phyloP scores from a whole-genome alignment of 257 asterid genomes.

The Primulina tabacum region DNA sequence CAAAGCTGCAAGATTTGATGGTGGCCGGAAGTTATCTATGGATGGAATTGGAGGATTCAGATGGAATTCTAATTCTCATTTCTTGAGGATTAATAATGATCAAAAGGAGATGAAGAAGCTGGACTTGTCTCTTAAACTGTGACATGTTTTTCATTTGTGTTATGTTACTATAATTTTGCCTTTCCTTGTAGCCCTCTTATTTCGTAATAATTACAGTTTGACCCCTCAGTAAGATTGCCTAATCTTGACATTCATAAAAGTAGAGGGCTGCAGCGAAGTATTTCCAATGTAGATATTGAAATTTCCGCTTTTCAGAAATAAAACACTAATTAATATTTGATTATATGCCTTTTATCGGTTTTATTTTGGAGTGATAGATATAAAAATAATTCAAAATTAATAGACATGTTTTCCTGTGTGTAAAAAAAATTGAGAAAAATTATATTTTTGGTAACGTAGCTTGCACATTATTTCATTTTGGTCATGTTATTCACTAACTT shows the following conservation, averaged over 20 bases:
- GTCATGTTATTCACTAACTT: no score
- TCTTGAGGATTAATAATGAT: conserved; percentile 22
- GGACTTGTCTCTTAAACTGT: conserved; percentile 81
- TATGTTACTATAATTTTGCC: background rate
- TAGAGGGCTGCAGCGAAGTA: no score
- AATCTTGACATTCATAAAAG: background rate
- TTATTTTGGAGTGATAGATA: background rate
- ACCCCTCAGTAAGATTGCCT: background rate
- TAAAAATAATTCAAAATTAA: no score
- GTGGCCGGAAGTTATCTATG: conserved; percentile 35
- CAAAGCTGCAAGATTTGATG: conserved; percentile 52
- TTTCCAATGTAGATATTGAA: conserved; percentile 7
- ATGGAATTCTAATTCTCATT: conserved; percentile 33
- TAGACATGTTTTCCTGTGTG: no score
- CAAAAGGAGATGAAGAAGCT: conserved; percentile 55
- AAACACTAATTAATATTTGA: background rate
- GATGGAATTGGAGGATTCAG: conserved; percentile 37
- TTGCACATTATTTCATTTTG: no score
- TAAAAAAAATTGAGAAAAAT: no score
- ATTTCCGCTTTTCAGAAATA: background rate
- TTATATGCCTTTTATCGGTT: background rate
- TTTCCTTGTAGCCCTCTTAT: background rate
- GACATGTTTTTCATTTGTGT: background rate
- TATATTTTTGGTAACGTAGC: no score
- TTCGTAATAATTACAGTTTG: no score